phyloP scores from a whole-genome alignment of 2,329 filamentous ascomycete genomes.

The Pseudonectria foliicola region DNA sequence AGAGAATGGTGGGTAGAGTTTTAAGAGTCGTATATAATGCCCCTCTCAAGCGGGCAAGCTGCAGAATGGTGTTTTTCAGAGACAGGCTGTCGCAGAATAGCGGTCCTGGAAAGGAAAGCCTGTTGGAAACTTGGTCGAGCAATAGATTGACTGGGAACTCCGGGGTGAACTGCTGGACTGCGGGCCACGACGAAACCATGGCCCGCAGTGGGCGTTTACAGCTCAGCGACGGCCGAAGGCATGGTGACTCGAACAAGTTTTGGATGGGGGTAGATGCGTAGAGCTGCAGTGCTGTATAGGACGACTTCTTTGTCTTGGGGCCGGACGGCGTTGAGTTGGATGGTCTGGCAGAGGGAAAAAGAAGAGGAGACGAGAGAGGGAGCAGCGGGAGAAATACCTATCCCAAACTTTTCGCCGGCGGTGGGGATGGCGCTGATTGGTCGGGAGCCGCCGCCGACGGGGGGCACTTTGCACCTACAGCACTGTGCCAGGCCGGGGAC shows the following conservation, averaged over 20 bases:
- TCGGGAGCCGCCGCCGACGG: background rate
- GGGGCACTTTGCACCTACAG: too few relatives aligned
- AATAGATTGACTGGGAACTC: slow-evolving; percentile 53
- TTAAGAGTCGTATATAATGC: slow-evolving; percentile 13
- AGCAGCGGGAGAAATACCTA: slow-evolving; percentile 20
- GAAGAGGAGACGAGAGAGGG: slow-evolving; percentile 21
- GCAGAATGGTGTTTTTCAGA: slow-evolving; percentile 28
- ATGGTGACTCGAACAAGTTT: slow-evolving; percentile 67
- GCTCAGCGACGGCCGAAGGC: slow-evolving; percentile 77
- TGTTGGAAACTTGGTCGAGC: slow-evolving; percentile 62
- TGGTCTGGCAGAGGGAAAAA: slow-evolving; percentile 25
- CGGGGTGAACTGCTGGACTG: slow-evolving; percentile 76
- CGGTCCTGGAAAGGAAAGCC: slow-evolving; percentile 42
- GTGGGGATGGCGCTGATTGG: slow-evolving; percentile 20
- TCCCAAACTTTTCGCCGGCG: slow-evolving; percentile 22
- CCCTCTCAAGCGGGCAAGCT: slow-evolving; percentile 24
- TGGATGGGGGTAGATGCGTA: slow-evolving; percentile 30
- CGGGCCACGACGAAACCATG: slow-evolving; percentile 49
- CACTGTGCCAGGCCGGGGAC: too few relatives aligned
- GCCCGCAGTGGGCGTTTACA: slow-evolving; percentile 86
- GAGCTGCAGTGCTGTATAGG: slow-evolving; percentile 21
- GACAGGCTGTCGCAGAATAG: slow-evolving; percentile 32
- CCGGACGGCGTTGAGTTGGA: slow-evolving; percentile 27
- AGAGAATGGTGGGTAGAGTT: slow-evolving; percentile 3
- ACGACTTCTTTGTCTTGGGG: slow-evolving; percentile 61